Evolutionary conservation across 768 basidiomycete genomes (phyloP), one percentile per base, ranked within the genome.

Genomic region (Panaeolus papilionaceus): DNA sequence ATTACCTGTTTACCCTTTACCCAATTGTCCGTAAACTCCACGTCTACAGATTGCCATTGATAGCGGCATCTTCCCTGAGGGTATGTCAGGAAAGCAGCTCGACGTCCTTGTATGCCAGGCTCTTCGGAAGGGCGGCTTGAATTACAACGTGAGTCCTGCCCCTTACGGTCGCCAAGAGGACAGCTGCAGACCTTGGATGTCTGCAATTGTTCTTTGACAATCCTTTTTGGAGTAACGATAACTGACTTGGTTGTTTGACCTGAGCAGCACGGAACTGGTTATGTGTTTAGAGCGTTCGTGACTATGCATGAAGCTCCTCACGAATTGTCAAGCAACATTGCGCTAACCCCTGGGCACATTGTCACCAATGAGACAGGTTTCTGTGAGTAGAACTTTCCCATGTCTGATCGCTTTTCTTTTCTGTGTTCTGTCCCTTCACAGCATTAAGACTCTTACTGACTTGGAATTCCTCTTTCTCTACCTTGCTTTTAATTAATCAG

Each of bases 321-420:
- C 67, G 87, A 90, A 45, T 94, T 97, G 79, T 84, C 88, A 23
- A 89, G 84, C 73, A 82, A 82, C 45, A 84, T 89, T 38, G 86
- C 93, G 2, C 85, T 98, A 38, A 83, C 85, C 26, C 88, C 89
- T n/a, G 98, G 98, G 11, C 90, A 98, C 78, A 89, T 96, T 71
- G 89, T 96, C 67, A 95, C 95, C 61, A 96, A 98, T 73, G 96
- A 98, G 79, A 96, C 96, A 61, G 96, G 95, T 0, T 96, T 89
- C 79, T 97, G 92, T 94, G 75, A 77, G 92, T 85, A 39, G 40
- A 66, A 40, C 58, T 33, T 66, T 70, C 49, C 45, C 33, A 65
- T 38, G 26, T 49, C 44, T 67, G 68, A 10, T 67, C 54, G 26
- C 28, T 3, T 58, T 58, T 58, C 54, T 58, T 58, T 58, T 58